Evolutionary conservation across 257 asterid species (phyloP).

Genomic region (Lavandula angustifolia): DNA sequence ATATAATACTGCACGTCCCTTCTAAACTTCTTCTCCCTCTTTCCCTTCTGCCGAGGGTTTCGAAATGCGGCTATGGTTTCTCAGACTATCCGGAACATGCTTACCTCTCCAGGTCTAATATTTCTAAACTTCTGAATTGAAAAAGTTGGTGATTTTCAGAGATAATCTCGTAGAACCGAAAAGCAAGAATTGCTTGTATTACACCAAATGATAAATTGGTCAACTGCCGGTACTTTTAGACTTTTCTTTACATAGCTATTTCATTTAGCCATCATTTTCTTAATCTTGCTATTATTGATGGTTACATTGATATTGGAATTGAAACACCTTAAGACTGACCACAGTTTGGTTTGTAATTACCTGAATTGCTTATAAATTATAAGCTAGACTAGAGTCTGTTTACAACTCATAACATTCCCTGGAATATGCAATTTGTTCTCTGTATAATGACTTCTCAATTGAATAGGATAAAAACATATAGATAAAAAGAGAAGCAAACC

Average conservation of each 20-base stretch:
- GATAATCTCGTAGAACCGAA: conserved; percentile 65
- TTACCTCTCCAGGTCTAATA: too few relatives aligned
- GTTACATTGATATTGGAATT: background rate
- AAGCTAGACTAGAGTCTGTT: background rate
- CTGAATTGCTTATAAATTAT: background rate
- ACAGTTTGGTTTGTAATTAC: conserved; percentile 4
- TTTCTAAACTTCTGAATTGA: too few relatives aligned
- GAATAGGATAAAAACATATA: background rate
- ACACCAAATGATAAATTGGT: conserved; percentile 93
- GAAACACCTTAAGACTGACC: background rate
- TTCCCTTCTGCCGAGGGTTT: too few relatives aligned
- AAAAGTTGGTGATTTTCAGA: too few relatives aligned
- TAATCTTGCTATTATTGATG: conserved; percentile 8
- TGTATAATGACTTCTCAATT: background rate
- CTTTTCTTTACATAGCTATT: conserved; percentile 12
- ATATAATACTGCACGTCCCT: too few relatives aligned
- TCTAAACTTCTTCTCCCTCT: too few relatives aligned
- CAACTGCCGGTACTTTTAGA: conserved; percentile 67
- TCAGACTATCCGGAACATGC: too few relatives aligned
- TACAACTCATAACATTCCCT: background rate
- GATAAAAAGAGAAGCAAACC: background rate
- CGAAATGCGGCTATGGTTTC: too few relatives aligned
- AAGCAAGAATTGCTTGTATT: conserved; percentile 72
- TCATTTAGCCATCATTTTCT: conserved; percentile 2
- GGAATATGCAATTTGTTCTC: background rate